Percentiles rank a stretch among this genome's conserved stretches.
These are phyloP conservation scores for Arthrobotrys musiformis DNA, from an alignment of 2,329 filamentous ascomycete species.

Conservation along the genomic window DNA sequence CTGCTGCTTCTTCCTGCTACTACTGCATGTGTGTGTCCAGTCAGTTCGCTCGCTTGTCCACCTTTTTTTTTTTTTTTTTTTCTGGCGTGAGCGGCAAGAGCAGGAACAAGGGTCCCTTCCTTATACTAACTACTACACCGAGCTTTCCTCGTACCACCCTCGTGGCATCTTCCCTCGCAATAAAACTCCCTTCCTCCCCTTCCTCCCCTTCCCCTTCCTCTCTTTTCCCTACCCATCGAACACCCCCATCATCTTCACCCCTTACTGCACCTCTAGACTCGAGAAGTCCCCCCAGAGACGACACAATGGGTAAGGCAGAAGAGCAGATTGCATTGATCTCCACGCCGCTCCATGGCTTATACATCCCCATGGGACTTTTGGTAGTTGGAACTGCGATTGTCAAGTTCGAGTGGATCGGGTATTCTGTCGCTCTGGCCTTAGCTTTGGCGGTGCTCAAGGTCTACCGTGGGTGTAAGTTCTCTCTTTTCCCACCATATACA, in stretches of 20 bases:
- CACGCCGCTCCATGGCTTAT: constrained; percentile 71
- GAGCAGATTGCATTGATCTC: constrained; percentile 52
- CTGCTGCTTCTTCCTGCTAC: constrained; percentile 4
- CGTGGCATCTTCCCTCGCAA: constrained; percentile 20
- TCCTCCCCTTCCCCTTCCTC: not conserved
- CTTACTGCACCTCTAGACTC: not conserved
- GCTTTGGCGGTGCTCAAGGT: constrained; percentile 77
- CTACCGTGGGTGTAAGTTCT: constrained; percentile 73
- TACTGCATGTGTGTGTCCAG: not conserved
- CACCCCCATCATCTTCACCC: not conserved
- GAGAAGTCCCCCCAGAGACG: not conserved
- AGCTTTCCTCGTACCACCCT: constrained; percentile 1
- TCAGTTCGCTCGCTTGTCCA: constrained; percentile 2
- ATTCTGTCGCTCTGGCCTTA: constrained; percentile 74
- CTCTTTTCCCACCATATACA: not conserved
- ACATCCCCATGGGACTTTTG: constrained; percentile 82
- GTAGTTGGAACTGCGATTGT: constrained; percentile 79
- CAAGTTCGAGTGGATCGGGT: constrained; percentile 80
- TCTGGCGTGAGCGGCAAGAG: not conserved
- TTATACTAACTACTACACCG: not conserved
- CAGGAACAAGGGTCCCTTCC: not conserved
- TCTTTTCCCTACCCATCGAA: not conserved
- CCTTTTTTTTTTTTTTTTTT: constrained; percentile 30
- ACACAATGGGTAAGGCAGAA: constrained; percentile 43
- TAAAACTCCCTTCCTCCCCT: not conserved